Evolutionary conservation across 1,284 basidiomycete species (phyloP).

Genomic region (Apiotrichum porosum): DNA sequence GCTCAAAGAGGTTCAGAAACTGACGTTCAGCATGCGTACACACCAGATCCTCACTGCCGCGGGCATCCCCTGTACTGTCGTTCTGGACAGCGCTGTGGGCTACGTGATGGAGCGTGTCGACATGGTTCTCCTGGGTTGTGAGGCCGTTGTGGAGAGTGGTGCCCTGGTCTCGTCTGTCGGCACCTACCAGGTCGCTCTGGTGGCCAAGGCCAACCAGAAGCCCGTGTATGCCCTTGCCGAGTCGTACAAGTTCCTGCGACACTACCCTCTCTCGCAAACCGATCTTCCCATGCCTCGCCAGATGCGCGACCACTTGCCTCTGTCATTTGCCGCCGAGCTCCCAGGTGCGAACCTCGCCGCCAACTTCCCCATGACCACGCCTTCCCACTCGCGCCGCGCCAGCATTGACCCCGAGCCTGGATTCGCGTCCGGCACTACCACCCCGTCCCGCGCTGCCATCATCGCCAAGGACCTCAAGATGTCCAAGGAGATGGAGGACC

Average conservation of each 20-base stretch:
- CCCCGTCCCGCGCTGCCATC: background rate
- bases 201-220: constrained; percentile 89
- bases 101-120: constrained; percentile 96
- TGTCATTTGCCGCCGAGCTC: constrained; percentile 24
- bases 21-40: constrained; percentile 69
- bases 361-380: constrained; percentile 10
- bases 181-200: constrained; percentile 92
- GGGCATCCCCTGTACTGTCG: constrained; percentile 89
- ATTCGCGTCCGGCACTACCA: constrained; percentile 5
- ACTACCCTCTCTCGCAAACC: constrained; percentile 94
- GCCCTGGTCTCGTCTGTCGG: constrained; percentile 63
- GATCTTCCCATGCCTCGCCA: constrained; percentile 63
- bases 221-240: constrained; percentile 97
- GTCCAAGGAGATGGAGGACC: constrained; percentile 47
- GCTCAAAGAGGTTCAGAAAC: background rate
- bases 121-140: constrained; percentile 90
- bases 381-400: constrained; percentile 12
- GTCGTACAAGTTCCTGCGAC: constrained; percentile 95
- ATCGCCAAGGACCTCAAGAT: constrained; percentile 27
- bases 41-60: constrained; percentile 73
- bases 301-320: constrained; percentile 14
- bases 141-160: constrained; percentile 94
- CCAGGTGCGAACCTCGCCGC: constrained; percentile 1
- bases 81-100: constrained; percentile 92
- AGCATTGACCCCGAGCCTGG: constrained; percentile 1